These are phyloP conservation scores for Ochromonas danica DNA, from an alignment of 108 stramenopile genomes.

Conservation along the genomic window DNA sequence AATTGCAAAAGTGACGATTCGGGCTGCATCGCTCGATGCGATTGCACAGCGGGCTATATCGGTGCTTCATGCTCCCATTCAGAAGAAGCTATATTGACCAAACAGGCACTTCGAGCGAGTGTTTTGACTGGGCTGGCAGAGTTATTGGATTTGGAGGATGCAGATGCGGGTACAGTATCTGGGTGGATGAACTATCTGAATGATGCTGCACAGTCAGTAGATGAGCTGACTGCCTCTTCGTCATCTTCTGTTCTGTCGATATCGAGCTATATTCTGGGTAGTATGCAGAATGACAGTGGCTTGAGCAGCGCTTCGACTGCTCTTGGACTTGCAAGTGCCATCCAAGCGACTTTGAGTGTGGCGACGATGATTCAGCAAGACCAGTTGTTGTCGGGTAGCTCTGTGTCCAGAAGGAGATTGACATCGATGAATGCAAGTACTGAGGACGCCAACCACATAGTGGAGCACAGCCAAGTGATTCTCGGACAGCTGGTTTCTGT, in stretches of 20 bases:
- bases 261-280: neutral
- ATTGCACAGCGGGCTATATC: neutral
- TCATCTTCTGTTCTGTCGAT: neutral
- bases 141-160: neutral
- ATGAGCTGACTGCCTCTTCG: neutral
- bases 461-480: too few relatives aligned
- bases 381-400: neutral
- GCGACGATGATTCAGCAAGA: neutral
- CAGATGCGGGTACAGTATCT: neutral
- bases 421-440: neutral
- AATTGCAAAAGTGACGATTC: neutral
- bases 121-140: neutral
- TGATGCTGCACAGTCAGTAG: neutral
- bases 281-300: neutral
- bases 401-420: too few relatives aligned
- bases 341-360: neutral
- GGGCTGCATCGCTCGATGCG: conserved; percentile 10
- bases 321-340: neutral
- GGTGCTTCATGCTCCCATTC: neutral
- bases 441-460: neutral
- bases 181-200: neutral
- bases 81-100: neutral
- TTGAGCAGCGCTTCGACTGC: neutral
- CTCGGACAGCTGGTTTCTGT: neutral
- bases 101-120: neutral